Evolutionary conservation across 2,329 filamentous ascomycete genomes (phyloP).

Genomic region (Magnaporthiopsis incrustans): DNA sequence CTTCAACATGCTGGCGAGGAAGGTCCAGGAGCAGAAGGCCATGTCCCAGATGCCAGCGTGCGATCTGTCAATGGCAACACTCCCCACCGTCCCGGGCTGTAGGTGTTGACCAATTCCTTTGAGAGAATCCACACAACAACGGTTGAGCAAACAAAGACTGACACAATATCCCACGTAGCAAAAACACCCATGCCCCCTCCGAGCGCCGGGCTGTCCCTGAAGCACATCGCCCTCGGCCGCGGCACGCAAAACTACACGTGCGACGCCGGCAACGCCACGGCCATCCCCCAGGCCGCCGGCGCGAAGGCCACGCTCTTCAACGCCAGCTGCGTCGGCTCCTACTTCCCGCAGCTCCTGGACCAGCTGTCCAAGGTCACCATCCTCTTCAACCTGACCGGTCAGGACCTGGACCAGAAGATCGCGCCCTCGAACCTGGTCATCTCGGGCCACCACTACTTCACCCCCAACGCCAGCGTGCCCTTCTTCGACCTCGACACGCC

Average conservation of each 20-base stretch:
- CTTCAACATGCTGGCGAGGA: slow-evolving; percentile 51
- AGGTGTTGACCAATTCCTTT: neutral
- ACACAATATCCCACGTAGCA: slow-evolving; percentile 12
- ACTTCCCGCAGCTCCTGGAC: slow-evolving; percentile 58
- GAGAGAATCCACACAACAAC: neutral
- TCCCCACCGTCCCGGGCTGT: slow-evolving; percentile 38
- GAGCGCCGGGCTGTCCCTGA: slow-evolving; percentile 51
- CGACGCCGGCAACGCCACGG: slow-evolving; percentile 48
- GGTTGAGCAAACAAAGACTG: slow-evolving; percentile 21
- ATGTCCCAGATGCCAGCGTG: slow-evolving; percentile 38
- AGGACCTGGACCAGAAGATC: slow-evolving; percentile 26
- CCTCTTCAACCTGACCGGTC: slow-evolving; percentile 48
- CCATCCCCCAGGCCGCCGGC: slow-evolving; percentile 57
- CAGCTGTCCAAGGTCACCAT: slow-evolving; percentile 61
- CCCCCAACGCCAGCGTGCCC: slow-evolving; percentile 53
- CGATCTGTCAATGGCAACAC: slow-evolving; percentile 42
- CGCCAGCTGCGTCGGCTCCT: slow-evolving; percentile 67
- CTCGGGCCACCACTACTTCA: slow-evolving; percentile 78
- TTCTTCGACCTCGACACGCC: slow-evolving; percentile 69
- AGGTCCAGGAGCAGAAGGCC: slow-evolving; percentile 39
- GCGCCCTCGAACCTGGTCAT: slow-evolving; percentile 55
- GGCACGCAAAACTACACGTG: slow-evolving; percentile 96
- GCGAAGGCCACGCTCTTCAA: slow-evolving; percentile 84
- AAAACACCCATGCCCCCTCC: slow-evolving; percentile 37
- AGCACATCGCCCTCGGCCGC: slow-evolving; percentile 77